Conservation (phyloP, 1,139 yeast species). For the Taphrina betulina region DNA sequence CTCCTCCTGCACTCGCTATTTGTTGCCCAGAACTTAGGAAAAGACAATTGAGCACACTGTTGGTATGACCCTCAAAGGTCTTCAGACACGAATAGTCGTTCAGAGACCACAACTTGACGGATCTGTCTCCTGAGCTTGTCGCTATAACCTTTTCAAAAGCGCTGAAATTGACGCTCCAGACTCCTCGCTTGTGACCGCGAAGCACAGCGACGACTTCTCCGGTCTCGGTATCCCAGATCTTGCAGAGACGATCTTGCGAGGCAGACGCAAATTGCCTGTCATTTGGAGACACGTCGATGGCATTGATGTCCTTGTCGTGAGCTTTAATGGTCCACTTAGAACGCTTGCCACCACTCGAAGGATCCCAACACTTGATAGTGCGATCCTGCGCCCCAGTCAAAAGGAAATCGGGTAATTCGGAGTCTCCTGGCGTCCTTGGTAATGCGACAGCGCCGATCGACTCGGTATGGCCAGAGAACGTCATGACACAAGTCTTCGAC, state of each 20-base stretch:
- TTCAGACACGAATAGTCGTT: constrained; percentile 69
- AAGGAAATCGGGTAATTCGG: constrained; percentile 62
- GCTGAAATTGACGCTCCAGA: constrained; percentile 87
- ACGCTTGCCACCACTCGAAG: constrained; percentile 44
- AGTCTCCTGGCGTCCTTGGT: constrained; percentile 56
- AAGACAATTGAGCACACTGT: constrained; percentile 78
- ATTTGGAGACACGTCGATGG: constrained; percentile 83
- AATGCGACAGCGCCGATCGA: constrained; percentile 80
- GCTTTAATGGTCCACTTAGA: constrained; percentile 91
- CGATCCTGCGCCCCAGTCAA: constrained; percentile 86
- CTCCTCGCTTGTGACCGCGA: constrained; percentile 88
- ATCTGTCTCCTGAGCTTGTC: constrained; percentile 88
- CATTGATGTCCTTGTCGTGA: constrained; percentile 92
- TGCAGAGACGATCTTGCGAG: constrained; percentile 89
- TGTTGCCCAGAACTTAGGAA: constrained; percentile 69
- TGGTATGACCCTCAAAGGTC: constrained; percentile 93
- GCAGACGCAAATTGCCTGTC: constrained; percentile 89
- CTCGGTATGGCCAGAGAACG: constrained; percentile 81
- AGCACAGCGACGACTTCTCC: constrained; percentile 86
- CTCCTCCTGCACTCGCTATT: constrained; percentile 85
- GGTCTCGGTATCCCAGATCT: constrained; percentile 75
- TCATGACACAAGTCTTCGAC: constrained; percentile 51
- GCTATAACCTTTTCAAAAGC: constrained; percentile 68
- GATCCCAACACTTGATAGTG: constrained; percentile 83
- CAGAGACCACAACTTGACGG: constrained; percentile 84